A percentile compares a stretch with the other conserved stretches of the same genome.
Conservation (phyloP, 2,329 filamentous ascomycete species). For the Fusarium keratoplasticum region DNA sequence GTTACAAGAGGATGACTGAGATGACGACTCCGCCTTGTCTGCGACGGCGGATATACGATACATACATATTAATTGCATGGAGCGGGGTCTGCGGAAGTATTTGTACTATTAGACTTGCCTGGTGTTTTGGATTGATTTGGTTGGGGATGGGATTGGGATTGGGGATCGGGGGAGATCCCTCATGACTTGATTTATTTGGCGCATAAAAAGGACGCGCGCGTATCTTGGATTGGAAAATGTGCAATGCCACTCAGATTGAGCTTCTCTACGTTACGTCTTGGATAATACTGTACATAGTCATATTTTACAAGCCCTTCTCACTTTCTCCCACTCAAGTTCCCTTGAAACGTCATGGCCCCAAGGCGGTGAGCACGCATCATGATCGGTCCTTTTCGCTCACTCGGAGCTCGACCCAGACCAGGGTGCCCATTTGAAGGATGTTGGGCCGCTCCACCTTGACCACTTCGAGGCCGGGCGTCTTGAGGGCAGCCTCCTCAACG, state of each 20-base stretch:
- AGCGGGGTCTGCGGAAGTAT: slow-evolving; percentile 45
- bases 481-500: slow-evolving; percentile 60
- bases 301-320: slow-evolving; percentile 39
- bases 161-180: slow-evolving; percentile 26
- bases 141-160: slow-evolving; percentile 37
- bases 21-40: slow-evolving; percentile 41
- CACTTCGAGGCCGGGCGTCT: slow-evolving; percentile 67
- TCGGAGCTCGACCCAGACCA: slow-evolving; percentile 68
- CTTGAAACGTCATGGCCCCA: slow-evolving; percentile 6
- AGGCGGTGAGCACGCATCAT: not conserved
- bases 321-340: slow-evolving; percentile 4
- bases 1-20: slow-evolving; percentile 33
- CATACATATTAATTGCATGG: slow-evolving; percentile 42
- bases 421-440: slow-evolving; percentile 66
- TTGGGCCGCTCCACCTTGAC: slow-evolving; percentile 65
- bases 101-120: slow-evolving; percentile 48
- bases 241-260: slow-evolving; percentile 44
- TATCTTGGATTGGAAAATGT: slow-evolving; percentile 34
- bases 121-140: slow-evolving; percentile 37
- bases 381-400: slow-evolving; percentile 45
- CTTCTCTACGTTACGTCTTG: slow-evolving; percentile 23
- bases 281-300: slow-evolving; percentile 43
- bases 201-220: slow-evolving; percentile 30
- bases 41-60: slow-evolving; percentile 41
- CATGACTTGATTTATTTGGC: slow-evolving; percentile 32